phyloP scores from a whole-genome alignment of 805 yeast genomes.

The Metschnikowia drakensbergensis region DNA sequence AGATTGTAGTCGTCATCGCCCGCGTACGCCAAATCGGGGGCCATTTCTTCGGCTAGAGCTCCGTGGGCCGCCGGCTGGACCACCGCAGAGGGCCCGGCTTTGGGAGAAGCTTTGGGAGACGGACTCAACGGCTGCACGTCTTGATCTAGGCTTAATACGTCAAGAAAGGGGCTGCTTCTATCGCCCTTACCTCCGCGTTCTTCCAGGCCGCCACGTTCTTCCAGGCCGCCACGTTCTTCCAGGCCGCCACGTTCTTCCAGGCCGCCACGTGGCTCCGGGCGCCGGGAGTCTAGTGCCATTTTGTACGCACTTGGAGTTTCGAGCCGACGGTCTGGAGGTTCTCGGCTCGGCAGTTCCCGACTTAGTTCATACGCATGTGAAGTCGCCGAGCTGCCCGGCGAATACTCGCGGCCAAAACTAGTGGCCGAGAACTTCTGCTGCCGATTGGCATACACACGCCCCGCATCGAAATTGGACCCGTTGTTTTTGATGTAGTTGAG shows the following conservation, averaged over 20 bases:
- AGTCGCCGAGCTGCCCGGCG: conserved; percentile 8
- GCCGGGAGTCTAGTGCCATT: too few species aligned
- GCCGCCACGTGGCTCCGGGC: too few species aligned
- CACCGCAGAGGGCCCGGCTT: background rate
- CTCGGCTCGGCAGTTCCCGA: background rate
- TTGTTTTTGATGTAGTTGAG: conserved; percentile 31
- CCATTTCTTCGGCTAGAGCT: background rate
- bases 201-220: too few species aligned
- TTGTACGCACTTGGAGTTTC: too few species aligned
- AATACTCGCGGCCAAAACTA: conserved; percentile 26
- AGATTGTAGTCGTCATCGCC: conserved; percentile 9
- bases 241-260: too few species aligned
- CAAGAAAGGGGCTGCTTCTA: background rate
- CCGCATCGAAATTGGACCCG: conserved; percentile 27
- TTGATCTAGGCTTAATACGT: background rate
- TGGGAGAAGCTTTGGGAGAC: background rate
- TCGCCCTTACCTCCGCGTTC: too few species aligned
- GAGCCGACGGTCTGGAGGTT: too few species aligned
- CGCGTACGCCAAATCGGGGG: background rate
- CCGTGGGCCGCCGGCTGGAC: background rate
- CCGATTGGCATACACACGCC: conserved; percentile 36
- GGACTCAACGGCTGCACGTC: background rate
- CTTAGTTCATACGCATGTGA: background rate
- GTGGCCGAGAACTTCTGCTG: conserved; percentile 29
- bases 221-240: too few species aligned